Evolutionary conservation across 805 yeast genomes (phyloP), one percentile per base, ranked within the genome.

Genomic region (Candida chilensis): DNA sequence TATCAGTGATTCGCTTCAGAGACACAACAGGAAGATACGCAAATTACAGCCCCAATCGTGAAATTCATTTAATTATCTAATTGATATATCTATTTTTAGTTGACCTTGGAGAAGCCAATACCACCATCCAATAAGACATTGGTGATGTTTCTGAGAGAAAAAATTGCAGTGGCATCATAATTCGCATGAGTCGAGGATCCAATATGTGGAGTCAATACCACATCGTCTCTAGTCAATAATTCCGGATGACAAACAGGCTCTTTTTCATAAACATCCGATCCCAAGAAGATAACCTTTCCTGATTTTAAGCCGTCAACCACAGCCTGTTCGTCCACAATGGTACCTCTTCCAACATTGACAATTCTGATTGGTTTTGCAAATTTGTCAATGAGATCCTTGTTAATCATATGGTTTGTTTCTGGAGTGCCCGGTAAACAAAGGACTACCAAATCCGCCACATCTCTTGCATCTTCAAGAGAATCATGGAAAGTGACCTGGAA

Each of bases 271-370:
- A 83, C 94, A 43, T 83, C 94, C 19, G 80, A 47, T 0, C 90
- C 92, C 6, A 78, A 84, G 45, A 77, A 71, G 5, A 67, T 52
- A 2, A 83, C 62, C 31, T 74, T 67, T 1, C 84, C 85, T 5
- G 63, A 41, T 33, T 74, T 61, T 31, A 83, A 57, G 0, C 78
- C 88, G 4, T 55, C 62, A 8, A 80, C 58, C 28, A 82, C 51
- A 3, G 74, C 87, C n/a, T 67, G 60, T 41, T 78, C 86, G 40
- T 81, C 74, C 36, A 83, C 64, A 20, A 81, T 69, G 3, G 67
- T 42, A 2, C 94, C 94, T 36, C 94, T 60, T 2, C 94, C 94
- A 25, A 83, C 74, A 44, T 83, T 83, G 28, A 83, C 74, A 16
- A 83, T 56, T 31, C 83, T 60, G 5, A 78, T 64, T 1, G 82